Evolutionary conservation across 805 yeast species (phyloP), one percentile per base, ranked within the genome.

Genomic region (Candida broadrunensis): DNA sequence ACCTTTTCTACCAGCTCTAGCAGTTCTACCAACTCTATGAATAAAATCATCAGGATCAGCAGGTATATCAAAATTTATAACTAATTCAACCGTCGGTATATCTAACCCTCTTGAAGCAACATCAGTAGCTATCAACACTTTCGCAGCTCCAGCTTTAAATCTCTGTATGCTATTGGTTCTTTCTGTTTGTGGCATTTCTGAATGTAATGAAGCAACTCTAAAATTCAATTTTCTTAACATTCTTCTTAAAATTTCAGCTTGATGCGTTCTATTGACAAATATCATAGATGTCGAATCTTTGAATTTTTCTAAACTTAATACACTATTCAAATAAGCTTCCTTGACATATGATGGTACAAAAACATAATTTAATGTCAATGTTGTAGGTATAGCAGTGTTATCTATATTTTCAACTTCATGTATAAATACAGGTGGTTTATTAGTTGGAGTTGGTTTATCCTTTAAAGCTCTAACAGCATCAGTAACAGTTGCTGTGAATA

Each of bases 21-120:
- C 99, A 11, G 99, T 91, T 79, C 99, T 87, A 70, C 99, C 99
- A 9, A 91, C 96, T 62, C 99, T 75, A 65, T 93, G 99, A 39
- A 93, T 89, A 54, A 88, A 93, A 48, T 93, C 97, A 56, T 93
- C 97, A 3, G 98, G 87, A 56, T 93, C 97, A 0, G 93, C 89
- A 4, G 99, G 99, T 18, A 93, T 79, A 56, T 93, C 98, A 56
- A 78, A 93, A 59, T 93, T 93, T 19, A 93, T 67, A 19, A 93
- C 98, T 51, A 93, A 70, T 56, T 83, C 91, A 3, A 93, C 99
- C 7, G 80, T 74, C 9, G 98, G 99, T 42, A 93, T 93, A 74
- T 93, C 99, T 49, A 93, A 75, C 61, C 99, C 99, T 78, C 99
- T 81, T 21, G 96, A 83, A 2, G 97, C 99, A 17, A 93, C 97